Base-by-base conservation (phyloP, 306 rosid genomes). In the Neltuma alba region DNA sequence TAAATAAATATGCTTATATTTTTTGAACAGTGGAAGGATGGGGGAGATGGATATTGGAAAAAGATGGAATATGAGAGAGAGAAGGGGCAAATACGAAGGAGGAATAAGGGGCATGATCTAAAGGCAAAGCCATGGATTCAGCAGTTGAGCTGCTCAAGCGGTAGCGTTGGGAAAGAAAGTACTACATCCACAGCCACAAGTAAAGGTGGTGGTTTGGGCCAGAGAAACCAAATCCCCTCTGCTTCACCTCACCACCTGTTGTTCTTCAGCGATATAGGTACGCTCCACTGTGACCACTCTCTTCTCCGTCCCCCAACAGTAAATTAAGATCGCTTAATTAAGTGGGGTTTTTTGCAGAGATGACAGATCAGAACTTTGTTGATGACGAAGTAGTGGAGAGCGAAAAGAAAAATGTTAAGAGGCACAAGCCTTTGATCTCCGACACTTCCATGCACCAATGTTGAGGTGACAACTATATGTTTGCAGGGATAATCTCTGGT, bases 291-390 rank as follows among this genome's bases (percentile, higher is more conserved):
- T 50, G 8, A 18, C 25, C 57, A 6, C 57, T 13, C 64, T n/a
- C 44, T 33, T 34, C 70, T 63, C 23, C 18, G 25, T 18, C 9
- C 7, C 21, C 1, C 20, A 47, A 40, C 9, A 9, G 9, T 40
- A 40, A 42, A 12, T 11, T 42, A 42, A 7, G 47, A 42, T 42
- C 5, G 50, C 50, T 15, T 45, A 13, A 45, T 45, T 14, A 45
- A 45, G 20, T 14, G 50, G 41, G 6, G 9, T 33, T 65, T 40
- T 14, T 54, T 82, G 82, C 87, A 92, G 97, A 92, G 77, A 82
- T 88, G 79, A 88, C 97, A 5, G 97, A 84, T 83, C 97, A 92
- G 79, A 92, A 92, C 75, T 92, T 92, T 31, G 89, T 81, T 61
- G 96, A 85, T 37, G 97, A 88, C 57, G 89, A 80, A 20, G 82